A percentile compares a stretch with the other conserved stretches of the same genome.
Conservation (phyloP, 2,329 filamentous ascomycete species). For the Coniella vitis region DNA sequence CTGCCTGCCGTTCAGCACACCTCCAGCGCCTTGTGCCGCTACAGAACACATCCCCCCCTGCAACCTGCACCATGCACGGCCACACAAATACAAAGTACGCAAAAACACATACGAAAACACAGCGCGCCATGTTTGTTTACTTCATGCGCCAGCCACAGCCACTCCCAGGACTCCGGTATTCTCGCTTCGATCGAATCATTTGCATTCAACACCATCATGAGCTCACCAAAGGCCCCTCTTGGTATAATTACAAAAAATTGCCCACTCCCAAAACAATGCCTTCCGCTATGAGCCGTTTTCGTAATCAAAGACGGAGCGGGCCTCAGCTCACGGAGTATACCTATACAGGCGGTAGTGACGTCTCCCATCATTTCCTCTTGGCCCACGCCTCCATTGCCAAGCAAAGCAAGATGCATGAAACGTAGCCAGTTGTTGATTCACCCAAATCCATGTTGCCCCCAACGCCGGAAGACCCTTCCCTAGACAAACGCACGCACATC, state of each 20-base stretch:
- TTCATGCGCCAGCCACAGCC: too few species aligned
- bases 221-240: slow-evolving; percentile 15
- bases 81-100: too few species aligned
- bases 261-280: slow-evolving; percentile 3
- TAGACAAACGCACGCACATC: slow-evolving; percentile 21
- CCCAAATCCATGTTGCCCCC: slow-evolving; percentile 25
- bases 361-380: too few species aligned
- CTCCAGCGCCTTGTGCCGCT: too few species aligned
- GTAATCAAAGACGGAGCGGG: slow-evolving; percentile 5
- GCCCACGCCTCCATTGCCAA: too few species aligned
- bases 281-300: slow-evolving; percentile 1
- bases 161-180: too few species aligned
- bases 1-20: too few species aligned
- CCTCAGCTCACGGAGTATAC: neutral
- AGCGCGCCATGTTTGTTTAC: too few species aligned
- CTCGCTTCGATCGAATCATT: slow-evolving; percentile 13
- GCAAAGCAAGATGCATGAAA: slow-evolving; percentile 18
- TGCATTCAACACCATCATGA: slow-evolving; percentile 11
- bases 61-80: too few species aligned
- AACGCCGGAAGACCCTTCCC: slow-evolving; percentile 26
- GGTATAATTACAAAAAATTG: slow-evolving; percentile 29
- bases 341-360: too few species aligned
- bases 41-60: too few species aligned
- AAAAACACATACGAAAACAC: too few species aligned
- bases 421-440: slow-evolving; percentile 19